Evolutionary conservation across 331 rosid genomes (phyloP).

Genomic region (Spiraea crenata): DNA sequence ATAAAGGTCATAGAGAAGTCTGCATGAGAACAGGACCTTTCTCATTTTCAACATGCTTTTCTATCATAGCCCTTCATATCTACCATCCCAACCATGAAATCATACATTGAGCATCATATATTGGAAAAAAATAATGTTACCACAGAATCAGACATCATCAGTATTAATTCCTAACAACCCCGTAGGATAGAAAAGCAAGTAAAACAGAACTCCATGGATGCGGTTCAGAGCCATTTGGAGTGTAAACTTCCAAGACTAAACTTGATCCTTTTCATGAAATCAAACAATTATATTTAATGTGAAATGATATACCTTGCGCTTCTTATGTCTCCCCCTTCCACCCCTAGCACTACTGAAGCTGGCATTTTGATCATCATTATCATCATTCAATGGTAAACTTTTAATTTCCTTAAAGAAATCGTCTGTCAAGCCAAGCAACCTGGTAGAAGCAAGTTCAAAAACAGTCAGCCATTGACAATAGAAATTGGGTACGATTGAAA

Average conservation of each 20-base stretch:
- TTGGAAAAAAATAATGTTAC: background rate
- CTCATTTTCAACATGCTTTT: background rate
- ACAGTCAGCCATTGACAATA: constrained; percentile 1
- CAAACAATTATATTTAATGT: background rate
- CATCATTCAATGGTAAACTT: constrained; percentile 58
- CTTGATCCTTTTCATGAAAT: background rate
- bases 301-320: constrained; percentile 58
- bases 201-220: constrained; percentile 9
- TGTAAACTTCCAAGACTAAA: background rate
- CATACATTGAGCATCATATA: background rate
- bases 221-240: background rate
- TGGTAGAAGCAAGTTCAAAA: constrained; percentile 31
- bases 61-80: background rate
- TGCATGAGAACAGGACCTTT: background rate
- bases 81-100: background rate
- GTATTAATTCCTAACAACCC: background rate
- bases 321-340: constrained; percentile 50
- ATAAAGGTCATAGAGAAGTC: background rate
- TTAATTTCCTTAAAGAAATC: constrained; percentile 75
- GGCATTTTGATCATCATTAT: constrained; percentile 33
- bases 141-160: background rate
- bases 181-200: constrained; percentile 1
- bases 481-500: background rate
- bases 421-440: constrained; percentile 79
- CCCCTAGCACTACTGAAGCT: constrained; percentile 36